Percentiles rank a stretch among this genome's conserved stretches.
phyloP scores from a whole-genome alignment of 2,329 filamentous ascomycete genomes.

The Penicillium glabrum region DNA sequence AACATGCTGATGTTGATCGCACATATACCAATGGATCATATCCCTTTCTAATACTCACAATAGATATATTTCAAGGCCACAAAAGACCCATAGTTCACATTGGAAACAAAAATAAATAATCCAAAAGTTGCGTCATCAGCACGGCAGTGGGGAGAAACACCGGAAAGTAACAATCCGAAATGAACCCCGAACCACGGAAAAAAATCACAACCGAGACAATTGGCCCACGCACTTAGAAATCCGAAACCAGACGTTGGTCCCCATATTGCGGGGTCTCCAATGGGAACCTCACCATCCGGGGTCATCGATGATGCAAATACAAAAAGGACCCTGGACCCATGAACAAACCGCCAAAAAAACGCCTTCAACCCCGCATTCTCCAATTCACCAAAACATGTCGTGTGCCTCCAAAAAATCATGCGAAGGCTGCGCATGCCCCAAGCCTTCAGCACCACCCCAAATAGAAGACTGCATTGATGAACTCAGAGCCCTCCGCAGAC shows the following conservation, averaged over 20 bases:
- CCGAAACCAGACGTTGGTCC: background rate
- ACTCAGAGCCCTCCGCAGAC: constrained; percentile 37
- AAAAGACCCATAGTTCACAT: background rate
- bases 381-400: background rate
- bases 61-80: background rate
- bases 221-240: background rate
- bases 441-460: constrained; percentile 20
- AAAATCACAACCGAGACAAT: background rate
- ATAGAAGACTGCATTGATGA: constrained; percentile 45
- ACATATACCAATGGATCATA: background rate
- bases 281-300: background rate
- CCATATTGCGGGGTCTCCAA: constrained; percentile 1
- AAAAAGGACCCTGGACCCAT: background rate
- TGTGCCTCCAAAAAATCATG: constrained; percentile 23
- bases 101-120: background rate
- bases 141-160: background rate
- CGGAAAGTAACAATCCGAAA: background rate
- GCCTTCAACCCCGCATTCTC: background rate
- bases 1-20: background rate
- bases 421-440: constrained; percentile 35
- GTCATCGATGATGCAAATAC: background rate
- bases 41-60: background rate
- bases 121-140: background rate
- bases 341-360: background rate
- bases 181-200: background rate